Conservation (phyloP, 192 early-diverging fungal genomes). For the Coemansia sp. region DNA sequence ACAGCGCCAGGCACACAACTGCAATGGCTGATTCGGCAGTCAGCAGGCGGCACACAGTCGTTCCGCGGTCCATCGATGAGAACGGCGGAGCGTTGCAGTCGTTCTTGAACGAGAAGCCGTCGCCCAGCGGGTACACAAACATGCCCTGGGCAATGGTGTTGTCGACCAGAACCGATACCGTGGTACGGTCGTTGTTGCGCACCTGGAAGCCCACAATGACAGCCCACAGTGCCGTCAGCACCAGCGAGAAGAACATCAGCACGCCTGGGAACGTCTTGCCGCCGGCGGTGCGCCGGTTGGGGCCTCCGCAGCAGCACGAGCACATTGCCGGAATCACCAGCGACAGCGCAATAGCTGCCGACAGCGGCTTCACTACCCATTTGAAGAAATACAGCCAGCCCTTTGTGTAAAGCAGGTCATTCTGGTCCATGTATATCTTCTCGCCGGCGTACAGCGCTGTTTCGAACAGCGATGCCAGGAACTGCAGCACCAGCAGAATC, state of each 20-base stretch:
- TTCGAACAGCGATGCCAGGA: slow-evolving; percentile 38
- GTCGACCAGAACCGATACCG: slow-evolving; percentile 14
- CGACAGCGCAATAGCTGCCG: slow-evolving; percentile 30
- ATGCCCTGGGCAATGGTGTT: slow-evolving; percentile 11
- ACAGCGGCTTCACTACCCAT: slow-evolving; percentile 53
- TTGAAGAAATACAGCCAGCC: slow-evolving; percentile 56
- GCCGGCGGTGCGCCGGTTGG: slow-evolving; percentile 13
- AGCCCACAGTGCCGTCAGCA: slow-evolving; percentile 48
- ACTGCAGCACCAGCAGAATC: slow-evolving; percentile 34
- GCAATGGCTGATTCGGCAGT: slow-evolving; percentile 41
- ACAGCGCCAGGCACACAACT: slow-evolving; percentile 44
- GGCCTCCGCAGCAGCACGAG: slow-evolving; percentile 50
- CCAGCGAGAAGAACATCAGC: slow-evolving; percentile 39
- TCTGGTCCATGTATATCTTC: slow-evolving; percentile 45
- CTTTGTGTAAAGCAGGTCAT: slow-evolving; percentile 44
- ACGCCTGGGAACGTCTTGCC: slow-evolving; percentile 28
- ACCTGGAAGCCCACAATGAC: slow-evolving; percentile 46
- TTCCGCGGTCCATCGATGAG: slow-evolving; percentile 34
- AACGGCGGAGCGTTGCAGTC: slow-evolving; percentile 41
- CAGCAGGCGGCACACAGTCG: slow-evolving; percentile 43
- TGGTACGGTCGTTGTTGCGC: slow-evolving; percentile 32
- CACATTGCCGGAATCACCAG: slow-evolving; percentile 39
- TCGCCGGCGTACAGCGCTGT: slow-evolving; percentile 50
- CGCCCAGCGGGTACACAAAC: slow-evolving; percentile 47
- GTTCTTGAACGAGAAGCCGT: slow-evolving; percentile 53